Conservation (phyloP, 148 eudicot species). For the Spergularia marina region DNA sequence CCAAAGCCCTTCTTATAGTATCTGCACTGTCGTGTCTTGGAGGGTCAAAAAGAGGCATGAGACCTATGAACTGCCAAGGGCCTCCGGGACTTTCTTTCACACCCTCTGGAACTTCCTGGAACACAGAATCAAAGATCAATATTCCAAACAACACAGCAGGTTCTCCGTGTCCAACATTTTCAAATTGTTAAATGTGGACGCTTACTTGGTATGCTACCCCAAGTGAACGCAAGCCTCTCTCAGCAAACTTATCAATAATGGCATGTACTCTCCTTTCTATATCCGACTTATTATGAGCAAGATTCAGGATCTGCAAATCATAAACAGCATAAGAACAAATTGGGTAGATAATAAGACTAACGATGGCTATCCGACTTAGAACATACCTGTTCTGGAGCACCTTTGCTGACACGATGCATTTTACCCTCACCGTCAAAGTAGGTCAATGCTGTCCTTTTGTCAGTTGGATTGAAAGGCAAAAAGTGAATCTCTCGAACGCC, state of each 20-base stretch:
- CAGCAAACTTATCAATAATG: constrained; percentile 94
- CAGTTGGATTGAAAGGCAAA: constrained; percentile 96
- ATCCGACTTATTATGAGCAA: constrained; percentile 86
- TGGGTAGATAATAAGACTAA: neutral
- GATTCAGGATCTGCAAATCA: constrained; percentile 63
- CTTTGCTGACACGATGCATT: constrained; percentile 98
- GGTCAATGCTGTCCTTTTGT: constrained; percentile 94
- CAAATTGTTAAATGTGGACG: neutral
- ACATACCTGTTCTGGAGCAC: constrained; percentile 98
- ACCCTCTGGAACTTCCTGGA: constrained; percentile 96
- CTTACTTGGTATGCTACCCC: constrained; percentile 95
- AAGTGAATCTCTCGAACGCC: constrained; percentile 88
- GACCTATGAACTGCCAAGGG: constrained; percentile 94
- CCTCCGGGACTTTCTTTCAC: constrained; percentile 92
- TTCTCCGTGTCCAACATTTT: neutral
- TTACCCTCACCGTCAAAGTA: constrained; percentile 79
- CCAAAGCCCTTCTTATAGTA: constrained; percentile 90
- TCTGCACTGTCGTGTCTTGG: constrained; percentile 99
- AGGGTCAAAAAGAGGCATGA: constrained; percentile 98
- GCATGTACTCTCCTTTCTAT: constrained; percentile 95
- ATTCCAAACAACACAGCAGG: neutral
- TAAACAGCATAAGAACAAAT: constrained; percentile 11
- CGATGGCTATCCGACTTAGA: neutral
- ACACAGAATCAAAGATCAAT: neutral
- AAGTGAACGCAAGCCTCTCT: constrained; percentile 92